Evolutionary conservation across 1,284 basidiomycete genomes (phyloP), one percentile per base, ranked within the genome.

Genomic region (Cryptococcus neoformans): DNA sequence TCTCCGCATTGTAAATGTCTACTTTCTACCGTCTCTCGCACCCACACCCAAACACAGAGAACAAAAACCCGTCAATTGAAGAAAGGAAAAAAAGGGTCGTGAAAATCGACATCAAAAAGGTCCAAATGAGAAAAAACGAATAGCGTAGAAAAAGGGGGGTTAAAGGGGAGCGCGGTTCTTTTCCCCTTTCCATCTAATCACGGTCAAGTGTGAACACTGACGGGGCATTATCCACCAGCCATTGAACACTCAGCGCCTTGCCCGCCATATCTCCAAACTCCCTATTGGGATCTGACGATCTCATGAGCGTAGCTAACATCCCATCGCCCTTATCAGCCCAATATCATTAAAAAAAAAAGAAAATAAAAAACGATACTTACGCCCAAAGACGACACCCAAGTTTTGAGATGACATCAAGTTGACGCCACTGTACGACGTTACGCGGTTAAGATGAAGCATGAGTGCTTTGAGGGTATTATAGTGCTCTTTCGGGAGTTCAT

Each of bases 301-400:
- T 86, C 86, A 98, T 90, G 21, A 98, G 81, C 0, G 95, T 99
- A n/a, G 21, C 2, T 3, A 45, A 59, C 54, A 60, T 54, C 21
- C 21, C 21, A 21, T 21, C 21, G 21, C 21, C 57, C 38, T 47
- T 14, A 46, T 52, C 42, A 44, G 41, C 49, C 21, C 10, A 6
- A 36, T 10, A 9, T 16, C 42, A 16, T 39, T 34, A n/a, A 21
- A 35, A 14, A 16, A 44, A 11, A 37, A 44, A 17, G 6, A 16
- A 44, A 11, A 37, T 39, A 17, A 21, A n/a, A 44, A 58, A 17
- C 28, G 17, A 35, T 5, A 87, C 92, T 80, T 76, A 97, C 93
- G 95, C 65, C 96, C 96, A 80, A 99, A 98, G 44, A 99, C 93
- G n/a, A 98, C 92, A n/a, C 96, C 96, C 17, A 99, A 80, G 69